These are phyloP conservation scores for Cucumis hystrix DNA, from an alignment of 306 rosid genomes.

Conservation along the genomic window DNA sequence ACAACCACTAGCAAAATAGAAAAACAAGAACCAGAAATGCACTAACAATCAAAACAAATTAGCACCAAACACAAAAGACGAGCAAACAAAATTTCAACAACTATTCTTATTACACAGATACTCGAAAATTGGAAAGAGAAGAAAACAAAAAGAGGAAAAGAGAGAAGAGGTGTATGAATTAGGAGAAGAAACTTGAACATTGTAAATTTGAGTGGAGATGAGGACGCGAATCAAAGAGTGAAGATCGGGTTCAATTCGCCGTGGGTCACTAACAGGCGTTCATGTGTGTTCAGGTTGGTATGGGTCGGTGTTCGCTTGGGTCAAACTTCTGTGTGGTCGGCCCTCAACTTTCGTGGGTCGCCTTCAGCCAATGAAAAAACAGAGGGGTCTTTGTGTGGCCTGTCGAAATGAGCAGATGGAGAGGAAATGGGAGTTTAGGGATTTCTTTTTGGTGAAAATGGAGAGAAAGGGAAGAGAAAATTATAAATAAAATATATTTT, in stretches of 20 bases:
- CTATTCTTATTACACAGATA: not conserved
- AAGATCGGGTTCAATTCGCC: conserved; percentile 91
- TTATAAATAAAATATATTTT: too few relatives aligned
- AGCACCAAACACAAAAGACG: not conserved
- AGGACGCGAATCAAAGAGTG: conserved; percentile 58
- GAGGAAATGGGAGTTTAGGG: too few relatives aligned
- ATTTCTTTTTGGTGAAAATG: too few relatives aligned
- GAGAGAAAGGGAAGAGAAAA: too few relatives aligned
- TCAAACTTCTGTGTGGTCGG: too few relatives aligned
- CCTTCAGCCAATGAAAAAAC: too few relatives aligned
- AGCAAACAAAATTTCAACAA: not conserved
- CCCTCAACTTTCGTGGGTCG: too few relatives aligned
- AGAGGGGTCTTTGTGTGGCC: too few relatives aligned
- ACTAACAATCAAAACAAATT: not conserved
- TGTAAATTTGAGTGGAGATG: conserved; percentile 43
- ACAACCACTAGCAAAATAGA: not conserved
- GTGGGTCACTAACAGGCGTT: conserved; percentile 39
- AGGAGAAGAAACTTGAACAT: conserved; percentile 73
- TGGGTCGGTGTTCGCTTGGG: too few relatives aligned
- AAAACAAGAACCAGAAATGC: not conserved
- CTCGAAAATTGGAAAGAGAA: not conserved
- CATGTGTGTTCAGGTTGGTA: too few relatives aligned
- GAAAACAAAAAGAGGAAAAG: not conserved
- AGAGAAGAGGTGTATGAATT: conserved; percentile 38
- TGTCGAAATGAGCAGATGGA: too few relatives aligned